Percentiles rank a stretch among this genome's conserved stretches.
Conservation (phyloP, 768 basidiomycete genomes). For the Pulveroboletus ravenelii region DNA sequence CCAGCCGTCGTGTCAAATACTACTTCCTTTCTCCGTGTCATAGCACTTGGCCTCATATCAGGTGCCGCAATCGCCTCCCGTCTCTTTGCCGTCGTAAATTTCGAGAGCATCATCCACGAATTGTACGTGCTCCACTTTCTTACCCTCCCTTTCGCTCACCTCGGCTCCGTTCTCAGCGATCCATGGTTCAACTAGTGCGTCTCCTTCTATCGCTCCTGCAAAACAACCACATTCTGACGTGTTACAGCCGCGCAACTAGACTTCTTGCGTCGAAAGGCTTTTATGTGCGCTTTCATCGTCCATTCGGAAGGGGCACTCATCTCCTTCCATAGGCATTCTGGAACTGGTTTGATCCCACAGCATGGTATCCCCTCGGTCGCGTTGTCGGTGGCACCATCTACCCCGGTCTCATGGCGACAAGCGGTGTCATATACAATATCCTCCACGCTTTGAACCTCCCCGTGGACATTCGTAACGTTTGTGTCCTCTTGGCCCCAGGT, state of each 20-base stretch:
- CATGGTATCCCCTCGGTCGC: constrained; percentile 98
- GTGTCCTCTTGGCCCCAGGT: constrained; percentile 93
- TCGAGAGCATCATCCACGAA: constrained; percentile 99
- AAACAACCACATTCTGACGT: neutral
- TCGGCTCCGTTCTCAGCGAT: constrained; percentile 50
- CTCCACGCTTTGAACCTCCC: constrained; percentile 88
- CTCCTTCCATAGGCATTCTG: constrained; percentile 80
- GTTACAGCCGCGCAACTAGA: constrained; percentile 79
- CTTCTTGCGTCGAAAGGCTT: constrained; percentile 91
- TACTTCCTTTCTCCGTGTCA: constrained; percentile 84
- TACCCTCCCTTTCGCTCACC: neutral
- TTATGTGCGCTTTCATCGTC: constrained; percentile 59
- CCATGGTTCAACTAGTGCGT: constrained; percentile 99
- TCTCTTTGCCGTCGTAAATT: constrained; percentile 95
- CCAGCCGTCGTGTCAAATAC: constrained; percentile 77
- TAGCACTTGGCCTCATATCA: constrained; percentile 87
- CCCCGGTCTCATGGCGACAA: constrained; percentile 97
- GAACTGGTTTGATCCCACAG: constrained; percentile 99
- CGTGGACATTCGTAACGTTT: constrained; percentile 95
- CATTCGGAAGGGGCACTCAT: constrained; percentile 3
- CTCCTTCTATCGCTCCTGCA: neutral
- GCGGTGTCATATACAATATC: constrained; percentile 92
- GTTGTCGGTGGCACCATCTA: constrained; percentile 98
- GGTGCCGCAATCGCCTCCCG: constrained; percentile 93
- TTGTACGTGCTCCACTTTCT: constrained; percentile 57